These are phyloP conservation scores for Truncatella angustata DNA, from an alignment of 2,329 filamentous ascomycete species.

Conservation along the genomic window DNA sequence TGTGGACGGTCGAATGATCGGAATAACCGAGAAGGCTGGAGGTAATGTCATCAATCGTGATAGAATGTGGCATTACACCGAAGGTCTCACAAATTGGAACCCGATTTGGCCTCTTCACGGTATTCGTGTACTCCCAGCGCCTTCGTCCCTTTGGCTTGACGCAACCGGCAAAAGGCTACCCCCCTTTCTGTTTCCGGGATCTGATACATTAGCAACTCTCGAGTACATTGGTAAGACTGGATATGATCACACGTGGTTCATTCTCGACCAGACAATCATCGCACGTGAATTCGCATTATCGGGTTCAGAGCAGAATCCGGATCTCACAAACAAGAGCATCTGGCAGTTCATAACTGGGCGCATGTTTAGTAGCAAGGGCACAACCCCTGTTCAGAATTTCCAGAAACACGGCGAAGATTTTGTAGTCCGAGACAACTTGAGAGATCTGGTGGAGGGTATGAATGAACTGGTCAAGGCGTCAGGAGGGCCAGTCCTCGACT, in stretches of 20 bases:
- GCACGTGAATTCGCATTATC: slow-evolving; percentile 62
- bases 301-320: slow-evolving; percentile 62
- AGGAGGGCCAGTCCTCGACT: slow-evolving; percentile 46
- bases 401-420: slow-evolving; percentile 59
- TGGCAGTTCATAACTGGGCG: slow-evolving; percentile 47
- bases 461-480: slow-evolving; percentile 50
- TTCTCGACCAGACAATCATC: slow-evolving; percentile 57
- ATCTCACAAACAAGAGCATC: slow-evolving; percentile 56
- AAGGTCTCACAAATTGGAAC: slow-evolving; percentile 61
- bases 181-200: slow-evolving; percentile 54
- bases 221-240: slow-evolving; percentile 60
- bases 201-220: slow-evolving; percentile 56
- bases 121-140: slow-evolving; percentile 59
- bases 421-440: slow-evolving; percentile 53
- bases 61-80: slow-evolving; percentile 67
- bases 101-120: slow-evolving; percentile 61
- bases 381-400: slow-evolving; percentile 55
- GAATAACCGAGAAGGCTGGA: slow-evolving; percentile 50
- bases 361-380: slow-evolving; percentile 50
- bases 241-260: slow-evolving; percentile 64
- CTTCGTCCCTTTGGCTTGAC: slow-evolving; percentile 62
- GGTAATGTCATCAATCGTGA: slow-evolving; percentile 59
- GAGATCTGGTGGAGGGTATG: slow-evolving; percentile 56
- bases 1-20: slow-evolving; percentile 64
- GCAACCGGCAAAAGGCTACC: slow-evolving; percentile 58